Evolutionary conservation across 345 rosid genomes (phyloP).

Genomic region (Hibiscus trionum): DNA sequence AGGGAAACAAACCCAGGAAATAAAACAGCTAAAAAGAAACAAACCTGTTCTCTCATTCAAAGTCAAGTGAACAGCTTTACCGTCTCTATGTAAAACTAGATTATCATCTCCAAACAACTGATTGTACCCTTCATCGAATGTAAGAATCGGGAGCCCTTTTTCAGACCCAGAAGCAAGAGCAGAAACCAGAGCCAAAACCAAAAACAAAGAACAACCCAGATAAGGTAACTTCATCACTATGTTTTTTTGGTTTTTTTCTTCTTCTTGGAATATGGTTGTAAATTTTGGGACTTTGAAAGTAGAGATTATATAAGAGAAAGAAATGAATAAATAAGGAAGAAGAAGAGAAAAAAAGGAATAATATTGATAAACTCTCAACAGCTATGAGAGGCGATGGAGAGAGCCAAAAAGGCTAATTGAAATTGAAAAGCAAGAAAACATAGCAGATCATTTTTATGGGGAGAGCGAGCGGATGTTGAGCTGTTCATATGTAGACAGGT

Average conservation of each 20-base stretch:
- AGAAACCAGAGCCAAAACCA: conserved; percentile 30
- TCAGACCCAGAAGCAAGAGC: conserved; percentile 54
- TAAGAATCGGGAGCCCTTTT: conserved; percentile 37
- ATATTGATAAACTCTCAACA: no score
- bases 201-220: conserved; percentile 19
- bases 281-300: neutral
- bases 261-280: neutral
- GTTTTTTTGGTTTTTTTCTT: conserved; percentile 7
- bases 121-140: conserved; percentile 85
- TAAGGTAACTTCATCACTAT: conserved; percentile 27
- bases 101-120: conserved; percentile 88
- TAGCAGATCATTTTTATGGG: no score
- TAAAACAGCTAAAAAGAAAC: neutral
- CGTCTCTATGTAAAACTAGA: conserved; percentile 63
- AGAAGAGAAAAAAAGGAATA: neutral
- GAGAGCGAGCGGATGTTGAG: no score
- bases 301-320: neutral
- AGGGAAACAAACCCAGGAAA: neutral
- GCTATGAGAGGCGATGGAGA: no score
- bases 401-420: no score
- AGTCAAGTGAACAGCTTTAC: conserved; percentile 67
- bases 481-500: no score
- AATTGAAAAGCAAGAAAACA: no score
- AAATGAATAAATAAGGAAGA: neutral
- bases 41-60: conserved; percentile 87